A percentile compares a stretch with the other conserved stretches of the same genome.
These are phyloP conservation scores for Microsporum audouinii DNA, from an alignment of 2,329 filamentous ascomycete species.

Conservation along the genomic window DNA sequence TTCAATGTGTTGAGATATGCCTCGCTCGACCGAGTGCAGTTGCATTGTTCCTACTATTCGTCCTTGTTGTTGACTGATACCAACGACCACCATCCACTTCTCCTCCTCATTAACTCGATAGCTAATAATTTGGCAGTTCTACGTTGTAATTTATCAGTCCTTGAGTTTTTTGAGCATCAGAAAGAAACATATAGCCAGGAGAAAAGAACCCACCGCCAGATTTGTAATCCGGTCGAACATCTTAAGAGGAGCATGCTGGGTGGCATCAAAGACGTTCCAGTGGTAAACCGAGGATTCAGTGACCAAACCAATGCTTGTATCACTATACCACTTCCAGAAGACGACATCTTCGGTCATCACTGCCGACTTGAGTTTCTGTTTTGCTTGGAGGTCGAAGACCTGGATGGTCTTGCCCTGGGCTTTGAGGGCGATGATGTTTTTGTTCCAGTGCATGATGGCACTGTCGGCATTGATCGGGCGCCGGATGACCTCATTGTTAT, in stretches of 20 bases:
- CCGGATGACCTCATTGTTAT: constrained; percentile 87
- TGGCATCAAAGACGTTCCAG: constrained; percentile 89
- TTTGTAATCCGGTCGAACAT: constrained; percentile 91
- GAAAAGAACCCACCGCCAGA: constrained; percentile 59
- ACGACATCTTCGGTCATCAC: constrained; percentile 95
- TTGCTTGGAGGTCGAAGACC: constrained; percentile 88
- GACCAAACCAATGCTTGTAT: constrained; percentile 75
- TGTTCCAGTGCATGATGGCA: constrained; percentile 98
- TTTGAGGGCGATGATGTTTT: constrained; percentile 92
- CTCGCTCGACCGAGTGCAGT: constrained; percentile 88
- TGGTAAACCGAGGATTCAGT: constrained; percentile 88
- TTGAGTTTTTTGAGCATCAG: neutral
- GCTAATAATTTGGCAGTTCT: constrained; percentile 99
- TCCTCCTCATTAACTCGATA: constrained; percentile 91
- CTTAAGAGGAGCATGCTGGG: constrained; percentile 70
- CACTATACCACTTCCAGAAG: constrained; percentile 99
- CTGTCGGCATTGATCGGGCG: constrained; percentile 98
- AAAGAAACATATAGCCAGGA: neutral
- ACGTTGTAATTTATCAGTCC: constrained; percentile 7
- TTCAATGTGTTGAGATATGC: constrained; percentile 96
- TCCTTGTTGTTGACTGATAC: constrained; percentile 85
- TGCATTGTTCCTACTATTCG: constrained; percentile 95
- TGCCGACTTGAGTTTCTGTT: constrained; percentile 92
- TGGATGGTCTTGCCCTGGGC: constrained; percentile 89
- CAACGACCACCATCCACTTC: constrained; percentile 97